Conservation (phyloP, 2,329 filamentous ascomycete species). For the Penicillium sp. region DNA sequence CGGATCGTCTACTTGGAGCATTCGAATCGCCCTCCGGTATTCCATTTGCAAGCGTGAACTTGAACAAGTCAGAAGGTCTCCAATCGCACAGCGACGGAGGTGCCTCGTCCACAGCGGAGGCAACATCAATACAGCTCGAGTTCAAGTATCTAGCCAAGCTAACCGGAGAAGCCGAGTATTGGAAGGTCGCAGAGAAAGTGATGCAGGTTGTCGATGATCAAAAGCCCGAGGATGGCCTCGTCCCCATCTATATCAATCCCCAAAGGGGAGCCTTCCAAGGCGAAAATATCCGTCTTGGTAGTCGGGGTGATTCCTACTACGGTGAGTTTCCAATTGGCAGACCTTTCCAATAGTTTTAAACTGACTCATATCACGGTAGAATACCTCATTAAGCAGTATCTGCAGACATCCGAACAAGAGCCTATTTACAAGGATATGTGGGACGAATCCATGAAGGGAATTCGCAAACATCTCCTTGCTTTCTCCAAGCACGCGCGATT, state of each 20-base stretch:
- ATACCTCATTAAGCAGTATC: slow-evolving; percentile 96
- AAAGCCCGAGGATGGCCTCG: slow-evolving; percentile 68
- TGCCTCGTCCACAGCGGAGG: slow-evolving; percentile 89
- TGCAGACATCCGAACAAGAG: slow-evolving; percentile 86
- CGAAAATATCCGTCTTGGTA: slow-evolving; percentile 83
- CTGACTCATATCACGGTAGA: slow-evolving; percentile 47
- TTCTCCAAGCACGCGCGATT: slow-evolving; percentile 76
- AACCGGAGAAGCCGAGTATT: slow-evolving; percentile 87
- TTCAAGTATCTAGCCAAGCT: slow-evolving; percentile 96
- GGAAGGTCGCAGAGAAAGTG: slow-evolving; percentile 84
- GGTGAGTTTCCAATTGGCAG: slow-evolving; percentile 32
- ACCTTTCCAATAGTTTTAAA: not conserved
- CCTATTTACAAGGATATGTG: slow-evolving; percentile 86
- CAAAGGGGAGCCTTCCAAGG: slow-evolving; percentile 73
- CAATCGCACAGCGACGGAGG: slow-evolving; percentile 78
- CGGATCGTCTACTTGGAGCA: slow-evolving; percentile 77
- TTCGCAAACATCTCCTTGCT: slow-evolving; percentile 86
- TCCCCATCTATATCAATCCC: slow-evolving; percentile 87
- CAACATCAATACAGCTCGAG: slow-evolving; percentile 86
- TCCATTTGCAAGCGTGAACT: slow-evolving; percentile 83
- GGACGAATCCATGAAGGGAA: slow-evolving; percentile 75
- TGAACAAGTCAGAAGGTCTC: slow-evolving; percentile 70
- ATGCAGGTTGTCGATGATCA: slow-evolving; percentile 89
- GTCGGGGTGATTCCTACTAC: slow-evolving; percentile 95
- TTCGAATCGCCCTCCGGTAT: slow-evolving; percentile 84